Evolutionary conservation across 805 yeast genomes (phyloP).

Genomic region (Starmerella potacharoeniae): DNA sequence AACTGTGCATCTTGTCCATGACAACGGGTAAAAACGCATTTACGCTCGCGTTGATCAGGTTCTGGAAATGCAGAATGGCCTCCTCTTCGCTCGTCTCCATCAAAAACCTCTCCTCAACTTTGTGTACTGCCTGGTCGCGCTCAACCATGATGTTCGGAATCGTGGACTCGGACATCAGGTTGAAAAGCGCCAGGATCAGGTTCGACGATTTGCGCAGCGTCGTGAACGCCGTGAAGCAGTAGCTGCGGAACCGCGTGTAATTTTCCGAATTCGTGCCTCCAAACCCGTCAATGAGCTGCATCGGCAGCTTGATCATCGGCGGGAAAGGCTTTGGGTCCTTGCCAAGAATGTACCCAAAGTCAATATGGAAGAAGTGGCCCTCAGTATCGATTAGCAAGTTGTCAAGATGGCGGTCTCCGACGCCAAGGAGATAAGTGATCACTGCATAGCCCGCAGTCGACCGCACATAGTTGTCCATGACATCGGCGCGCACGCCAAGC

Average conservation of each 20-base stretch:
- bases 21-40: conserved; percentile 89
- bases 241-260: conserved; percentile 75
- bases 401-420: conserved; percentile 94
- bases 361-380: conserved; percentile 93
- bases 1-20: conserved; percentile 84
- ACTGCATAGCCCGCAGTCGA: conserved; percentile 98
- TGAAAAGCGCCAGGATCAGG: conserved; percentile 78
- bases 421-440: conserved; percentile 85
- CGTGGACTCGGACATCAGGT: conserved; percentile 84
- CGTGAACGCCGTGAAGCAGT: conserved; percentile 89
- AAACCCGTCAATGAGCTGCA: conserved; percentile 94
- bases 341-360: conserved; percentile 92
- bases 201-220: conserved; percentile 83
- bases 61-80: conserved; percentile 90
- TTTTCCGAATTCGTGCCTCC: conserved; percentile 85
- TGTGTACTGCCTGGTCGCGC: conserved; percentile 74
- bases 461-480: conserved; percentile 87
- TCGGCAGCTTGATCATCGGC: conserved; percentile 94
- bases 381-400: conserved; percentile 71
- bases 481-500: conserved; percentile 42
- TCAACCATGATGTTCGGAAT: conserved; percentile 84
- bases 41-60: conserved; percentile 85
- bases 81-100: conserved; percentile 90
- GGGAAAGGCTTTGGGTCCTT: conserved; percentile 98
- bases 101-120: conserved; percentile 89